Evolutionary conservation across 441 rosid genomes (phyloP), one percentile per base, ranked within the genome.

Genomic region (Capsella rubella): DNA sequence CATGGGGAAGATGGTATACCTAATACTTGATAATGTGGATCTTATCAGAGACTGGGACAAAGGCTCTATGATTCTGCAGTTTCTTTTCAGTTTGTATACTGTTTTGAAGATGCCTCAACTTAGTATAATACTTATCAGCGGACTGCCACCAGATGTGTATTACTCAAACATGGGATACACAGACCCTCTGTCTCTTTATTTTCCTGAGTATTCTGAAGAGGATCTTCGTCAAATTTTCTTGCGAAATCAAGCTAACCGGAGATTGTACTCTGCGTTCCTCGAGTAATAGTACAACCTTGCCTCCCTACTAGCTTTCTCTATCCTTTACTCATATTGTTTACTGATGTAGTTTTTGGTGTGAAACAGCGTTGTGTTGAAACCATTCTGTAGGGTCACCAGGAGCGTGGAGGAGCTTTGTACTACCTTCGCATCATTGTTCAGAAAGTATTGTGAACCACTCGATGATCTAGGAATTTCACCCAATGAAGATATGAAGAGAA

Each of bases 401-500:
- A 80, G 87, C 72, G 80, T 89, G 79, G 95, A 92, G 62, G 92
- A 90, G 58, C 80, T 89, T 53, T 84, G 87, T 47, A 76, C 92
- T 70, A 79, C 79, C 40, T 84, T 90, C 77, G 76, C 90, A 34
- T 56, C 78, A 27, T 79, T 95, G 74, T 95, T 83, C 71, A 72
- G 69, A 42, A 87, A 84, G 75, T 95, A 89, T 67, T 89, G 91
- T 67, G 88, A 88, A 59, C 97, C 97, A 6, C 78, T 92, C 54
- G 74, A 83, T 73, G 96, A 90, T 82, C 73, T 81, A 79, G 78
- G 75, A 53, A 50, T 72, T 71, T 76, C 80, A 39, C 92, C 89
- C 0, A 85, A 61, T 77, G 98, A 90, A 77, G 96, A 89, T 12
- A 75, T 84, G 86, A 95, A 88, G 82, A 87, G 99, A 84, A 89